Evolutionary conservation across 2,329 filamentous ascomycete species (phyloP).

Genomic region (Colletotrichum zoysiae): DNA sequence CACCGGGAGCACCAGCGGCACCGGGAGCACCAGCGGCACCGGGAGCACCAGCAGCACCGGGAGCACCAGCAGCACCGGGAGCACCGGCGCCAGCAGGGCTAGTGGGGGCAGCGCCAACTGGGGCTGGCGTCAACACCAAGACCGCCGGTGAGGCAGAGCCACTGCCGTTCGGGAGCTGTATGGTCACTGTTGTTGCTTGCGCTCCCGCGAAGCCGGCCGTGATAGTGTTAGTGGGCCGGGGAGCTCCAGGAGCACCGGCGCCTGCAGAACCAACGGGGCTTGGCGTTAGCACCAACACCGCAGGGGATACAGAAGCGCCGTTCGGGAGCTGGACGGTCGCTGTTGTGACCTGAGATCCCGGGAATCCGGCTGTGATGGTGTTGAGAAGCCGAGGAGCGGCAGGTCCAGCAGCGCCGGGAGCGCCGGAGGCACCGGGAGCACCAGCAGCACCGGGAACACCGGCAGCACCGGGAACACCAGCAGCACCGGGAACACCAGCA

Average conservation of each 20-base stretch:
- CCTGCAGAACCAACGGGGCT: no score
- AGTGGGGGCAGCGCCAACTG: no score
- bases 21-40: no score
- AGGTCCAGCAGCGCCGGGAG: not conserved
- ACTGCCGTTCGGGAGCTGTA: not conserved
- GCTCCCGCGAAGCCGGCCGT: constrained; percentile 18
- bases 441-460: no score
- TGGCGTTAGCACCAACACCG: not conserved
- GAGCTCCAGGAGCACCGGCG: not conserved
- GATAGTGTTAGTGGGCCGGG: constrained; percentile 12
- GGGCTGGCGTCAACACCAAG: constrained; percentile 29
- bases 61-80: no score
- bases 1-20: no score
- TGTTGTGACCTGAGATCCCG: constrained; percentile 8
- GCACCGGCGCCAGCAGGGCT: no score
- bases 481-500: no score
- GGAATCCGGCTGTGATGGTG: constrained; percentile 25
- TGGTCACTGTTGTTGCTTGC: constrained; percentile 18
- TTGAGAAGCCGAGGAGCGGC: not conserved
- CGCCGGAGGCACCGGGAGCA: no score
- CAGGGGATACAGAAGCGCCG: not conserved
- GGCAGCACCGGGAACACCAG: no score
- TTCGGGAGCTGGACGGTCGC: constrained; percentile 6
- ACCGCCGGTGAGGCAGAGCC: not conserved
- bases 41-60: no score